Evolutionary conservation across 2,329 filamentous ascomycete genomes (phyloP).

Genomic region (Aspergillus neotritici): DNA sequence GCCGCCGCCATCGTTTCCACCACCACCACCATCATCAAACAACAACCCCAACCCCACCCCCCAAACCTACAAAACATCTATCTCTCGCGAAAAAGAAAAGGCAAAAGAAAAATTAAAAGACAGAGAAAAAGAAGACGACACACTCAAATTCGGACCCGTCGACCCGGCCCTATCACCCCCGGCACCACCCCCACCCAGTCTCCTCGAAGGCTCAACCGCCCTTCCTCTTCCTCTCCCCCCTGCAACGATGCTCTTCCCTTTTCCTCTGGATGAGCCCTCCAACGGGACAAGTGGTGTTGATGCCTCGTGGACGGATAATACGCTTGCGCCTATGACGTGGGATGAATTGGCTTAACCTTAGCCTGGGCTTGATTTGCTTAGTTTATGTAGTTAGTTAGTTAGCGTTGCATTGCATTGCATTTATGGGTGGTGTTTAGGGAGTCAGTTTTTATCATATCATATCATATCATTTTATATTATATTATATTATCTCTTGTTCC

Average conservation of each 20-base stretch:
- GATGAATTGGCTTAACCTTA: conserved; percentile 31
- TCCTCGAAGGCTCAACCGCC: conserved; percentile 19
- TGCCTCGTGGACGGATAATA: conserved; percentile 34
- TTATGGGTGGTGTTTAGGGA: no score
- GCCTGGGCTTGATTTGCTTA: no score
- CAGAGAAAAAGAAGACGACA: conserved; percentile 3
- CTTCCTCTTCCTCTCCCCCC: conserved; percentile 4
- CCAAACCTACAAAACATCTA: no score
- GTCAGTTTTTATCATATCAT: no score
- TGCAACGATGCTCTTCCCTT: conserved; percentile 19
- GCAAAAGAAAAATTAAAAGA: no score
- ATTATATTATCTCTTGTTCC: no score
- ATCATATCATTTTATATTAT: no score
- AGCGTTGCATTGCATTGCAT: no score
- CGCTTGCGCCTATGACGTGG: conserved; percentile 38
- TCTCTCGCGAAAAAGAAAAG: no score
- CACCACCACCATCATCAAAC: neutral
- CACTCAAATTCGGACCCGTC: conserved; percentile 16
- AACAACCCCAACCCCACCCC: neutral
- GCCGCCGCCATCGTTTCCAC: no score
- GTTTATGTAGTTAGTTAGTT: no score
- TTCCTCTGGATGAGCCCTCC: conserved; percentile 30
- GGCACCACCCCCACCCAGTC: conserved; percentile 26
- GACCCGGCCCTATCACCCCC: conserved; percentile 31
- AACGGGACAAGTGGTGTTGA: conserved; percentile 14